Evolutionary conservation across 108 stramenopile species (phyloP).

Genomic region (Cyclotella sp.): DNA sequence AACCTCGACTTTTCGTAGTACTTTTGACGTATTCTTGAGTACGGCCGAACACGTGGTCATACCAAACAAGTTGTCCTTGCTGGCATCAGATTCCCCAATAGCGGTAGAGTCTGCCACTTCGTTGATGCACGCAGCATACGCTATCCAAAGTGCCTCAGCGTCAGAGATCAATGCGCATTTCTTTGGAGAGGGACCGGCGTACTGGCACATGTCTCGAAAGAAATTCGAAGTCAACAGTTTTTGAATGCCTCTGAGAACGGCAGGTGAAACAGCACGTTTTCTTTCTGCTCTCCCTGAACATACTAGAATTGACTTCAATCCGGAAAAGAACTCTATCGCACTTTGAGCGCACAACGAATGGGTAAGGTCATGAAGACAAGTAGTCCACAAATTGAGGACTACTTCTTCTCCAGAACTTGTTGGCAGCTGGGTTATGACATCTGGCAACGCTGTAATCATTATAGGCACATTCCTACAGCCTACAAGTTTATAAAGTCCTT

Average conservation of each 20-base stretch:
- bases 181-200: constrained; percentile 14
- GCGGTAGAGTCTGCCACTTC: constrained; percentile 18
- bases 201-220: constrained; percentile 55
- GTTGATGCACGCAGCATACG: constrained; percentile 33
- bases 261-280: constrained; percentile 55
- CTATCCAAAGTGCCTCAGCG: constrained; percentile 21
- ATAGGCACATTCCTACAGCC: constrained; percentile 33
- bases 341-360: constrained; percentile 1
- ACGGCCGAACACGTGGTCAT: constrained; percentile 17
- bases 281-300: constrained; percentile 35
- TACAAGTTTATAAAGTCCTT: constrained; percentile 35
- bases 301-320: constrained; percentile 28
- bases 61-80: constrained; percentile 23
- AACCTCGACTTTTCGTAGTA: constrained; percentile 30
- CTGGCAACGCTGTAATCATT: constrained; percentile 50
- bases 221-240: constrained; percentile 44
- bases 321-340: constrained; percentile 32
- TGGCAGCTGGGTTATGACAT: constrained; percentile 58
- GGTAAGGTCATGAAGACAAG: constrained; percentile 31
- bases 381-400: constrained; percentile 46
- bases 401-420: constrained; percentile 56
- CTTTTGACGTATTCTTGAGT: constrained; percentile 21
- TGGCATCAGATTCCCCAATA: constrained; percentile 11
- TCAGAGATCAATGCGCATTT: neutral
- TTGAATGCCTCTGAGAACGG: constrained; percentile 48